Conservation (phyloP, 345 rosid genomes). For the Rubroshorea leprosula region DNA sequence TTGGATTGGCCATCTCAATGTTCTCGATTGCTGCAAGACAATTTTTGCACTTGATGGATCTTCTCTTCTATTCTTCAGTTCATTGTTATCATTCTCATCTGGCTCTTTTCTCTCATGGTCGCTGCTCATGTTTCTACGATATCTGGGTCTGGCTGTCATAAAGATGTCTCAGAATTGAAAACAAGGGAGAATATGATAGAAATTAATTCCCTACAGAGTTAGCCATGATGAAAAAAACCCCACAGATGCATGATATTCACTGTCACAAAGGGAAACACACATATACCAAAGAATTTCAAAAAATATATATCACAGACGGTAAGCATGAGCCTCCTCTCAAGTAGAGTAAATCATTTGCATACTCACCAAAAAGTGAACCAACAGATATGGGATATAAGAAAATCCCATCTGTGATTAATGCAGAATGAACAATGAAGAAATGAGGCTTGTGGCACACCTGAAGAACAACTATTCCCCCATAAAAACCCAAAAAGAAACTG, state of each 20-base stretch:
- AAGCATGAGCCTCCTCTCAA: constrained; percentile 74
- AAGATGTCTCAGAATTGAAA: constrained; percentile 18
- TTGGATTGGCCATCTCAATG: constrained; percentile 49
- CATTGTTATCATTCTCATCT: constrained; percentile 28
- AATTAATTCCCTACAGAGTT: no score
- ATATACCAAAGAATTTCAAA: no score
- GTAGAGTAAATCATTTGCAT: constrained; percentile 75
- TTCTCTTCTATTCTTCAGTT: constrained; percentile 37
- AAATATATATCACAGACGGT: constrained; percentile 68
- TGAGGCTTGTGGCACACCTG: constrained; percentile 40
- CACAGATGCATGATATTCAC: no score
- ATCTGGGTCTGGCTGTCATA: constrained; percentile 77
- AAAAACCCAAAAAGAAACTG: constrained; percentile 67
- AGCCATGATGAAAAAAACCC: no score
- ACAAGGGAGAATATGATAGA: neutral
- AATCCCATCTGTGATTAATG: constrained; percentile 50
- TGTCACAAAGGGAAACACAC: neutral
- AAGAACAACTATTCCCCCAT: constrained; percentile 59
- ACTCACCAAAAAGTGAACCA: constrained; percentile 71
- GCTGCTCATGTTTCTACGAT: constrained; percentile 34
- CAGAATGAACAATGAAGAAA: constrained; percentile 2
- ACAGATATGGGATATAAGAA: constrained; percentile 55
- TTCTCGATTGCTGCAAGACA: constrained; percentile 46
- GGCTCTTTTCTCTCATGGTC: constrained; percentile 22
- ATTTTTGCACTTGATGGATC: constrained; percentile 37